Conservation (phyloP, 108 stramenopile genomes). For the Skeletonema menzelii region DNA sequence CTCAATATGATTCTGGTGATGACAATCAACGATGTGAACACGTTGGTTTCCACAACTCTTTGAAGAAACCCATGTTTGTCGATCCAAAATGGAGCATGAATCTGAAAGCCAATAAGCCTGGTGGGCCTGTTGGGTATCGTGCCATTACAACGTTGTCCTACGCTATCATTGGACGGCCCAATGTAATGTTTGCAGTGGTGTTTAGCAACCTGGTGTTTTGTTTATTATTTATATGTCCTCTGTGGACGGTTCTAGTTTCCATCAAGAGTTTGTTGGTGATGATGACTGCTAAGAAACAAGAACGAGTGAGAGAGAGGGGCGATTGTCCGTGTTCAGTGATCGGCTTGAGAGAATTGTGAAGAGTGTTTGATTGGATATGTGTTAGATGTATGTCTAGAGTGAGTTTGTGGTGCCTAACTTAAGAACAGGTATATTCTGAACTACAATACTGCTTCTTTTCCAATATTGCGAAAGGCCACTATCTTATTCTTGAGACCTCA, state of each 20-base stretch:
- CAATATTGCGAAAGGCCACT: neutral
- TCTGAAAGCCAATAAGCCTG: slow-evolving; percentile 48
- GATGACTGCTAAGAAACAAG: slow-evolving; percentile 3
- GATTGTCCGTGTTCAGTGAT: slow-evolving; percentile 6
- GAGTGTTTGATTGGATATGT: neutral
- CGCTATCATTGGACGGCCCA: slow-evolving; percentile 37
- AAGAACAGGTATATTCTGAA: neutral
- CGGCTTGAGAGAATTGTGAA: slow-evolving; percentile 13
- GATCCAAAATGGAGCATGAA: slow-evolving; percentile 60
- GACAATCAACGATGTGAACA: slow-evolving; percentile 59
- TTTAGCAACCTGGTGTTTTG: slow-evolving; percentile 26
- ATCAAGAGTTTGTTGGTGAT: slow-evolving; percentile 25
- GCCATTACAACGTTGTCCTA: slow-evolving; percentile 43
- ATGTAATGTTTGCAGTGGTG: slow-evolving; percentile 33
- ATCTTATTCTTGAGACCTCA: neutral
- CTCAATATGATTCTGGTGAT: slow-evolving; percentile 50
- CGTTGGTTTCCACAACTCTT: slow-evolving; percentile 51
- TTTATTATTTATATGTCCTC: slow-evolving; percentile 19
- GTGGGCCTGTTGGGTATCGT: slow-evolving; percentile 53
- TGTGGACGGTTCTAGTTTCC: slow-evolving; percentile 35
- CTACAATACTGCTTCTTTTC: no score
- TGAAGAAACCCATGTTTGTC: slow-evolving; percentile 48
- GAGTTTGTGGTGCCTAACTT: slow-evolving; percentile 1
- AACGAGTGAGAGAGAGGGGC: slow-evolving; percentile 3
- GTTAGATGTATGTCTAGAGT: neutral